phyloP scores from a whole-genome alignment of 2,329 filamentous ascomycete genomes.

The Hypoxylon rubiginosum region DNA sequence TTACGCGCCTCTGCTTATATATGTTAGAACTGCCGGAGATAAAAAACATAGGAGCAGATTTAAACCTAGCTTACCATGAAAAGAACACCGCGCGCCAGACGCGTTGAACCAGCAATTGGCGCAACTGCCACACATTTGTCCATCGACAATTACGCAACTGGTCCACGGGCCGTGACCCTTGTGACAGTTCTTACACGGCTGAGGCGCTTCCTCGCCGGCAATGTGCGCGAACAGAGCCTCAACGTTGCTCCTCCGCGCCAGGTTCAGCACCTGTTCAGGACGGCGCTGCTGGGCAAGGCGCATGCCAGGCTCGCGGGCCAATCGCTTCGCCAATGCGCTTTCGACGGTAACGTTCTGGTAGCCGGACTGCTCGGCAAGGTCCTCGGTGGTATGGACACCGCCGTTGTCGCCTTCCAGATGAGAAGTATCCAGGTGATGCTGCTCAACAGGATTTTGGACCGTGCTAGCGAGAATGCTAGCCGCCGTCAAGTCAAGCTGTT shows the following conservation, averaged over 20 bases:
- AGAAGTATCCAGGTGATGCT: slow-evolving; percentile 48
- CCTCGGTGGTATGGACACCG: slow-evolving; percentile 58
- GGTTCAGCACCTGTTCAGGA: slow-evolving; percentile 67
- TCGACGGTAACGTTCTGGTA: slow-evolving; percentile 64
- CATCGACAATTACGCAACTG: slow-evolving; percentile 69
- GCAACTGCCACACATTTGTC: slow-evolving; percentile 72
- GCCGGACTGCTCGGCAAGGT: slow-evolving; percentile 62
- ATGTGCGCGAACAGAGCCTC: slow-evolving; percentile 71
- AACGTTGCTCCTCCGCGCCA: slow-evolving; percentile 70
- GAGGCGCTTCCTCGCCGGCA: slow-evolving; percentile 62
- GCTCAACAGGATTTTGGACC: slow-evolving; percentile 50
- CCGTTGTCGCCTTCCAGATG: slow-evolving; percentile 41
- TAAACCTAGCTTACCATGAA: slow-evolving; percentile 63
- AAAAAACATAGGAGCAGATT: not conserved
- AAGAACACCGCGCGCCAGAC: slow-evolving; percentile 70
- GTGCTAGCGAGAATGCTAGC: slow-evolving; percentile 51
- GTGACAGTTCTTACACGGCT: slow-evolving; percentile 71
- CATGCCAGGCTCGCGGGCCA: slow-evolving; percentile 64
- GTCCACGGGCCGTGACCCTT: slow-evolving; percentile 73
- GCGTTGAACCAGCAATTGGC: slow-evolving; percentile 76
- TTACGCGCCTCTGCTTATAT: slow-evolving; percentile 61
- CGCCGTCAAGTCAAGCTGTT: slow-evolving; percentile 49
- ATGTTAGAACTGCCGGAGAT: slow-evolving; percentile 12
- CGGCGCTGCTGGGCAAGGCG: slow-evolving; percentile 67
- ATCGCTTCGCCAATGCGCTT: slow-evolving; percentile 67